Conservation (phyloP, 2,329 filamentous ascomycete genomes). For the Knufia petricola region DNA sequence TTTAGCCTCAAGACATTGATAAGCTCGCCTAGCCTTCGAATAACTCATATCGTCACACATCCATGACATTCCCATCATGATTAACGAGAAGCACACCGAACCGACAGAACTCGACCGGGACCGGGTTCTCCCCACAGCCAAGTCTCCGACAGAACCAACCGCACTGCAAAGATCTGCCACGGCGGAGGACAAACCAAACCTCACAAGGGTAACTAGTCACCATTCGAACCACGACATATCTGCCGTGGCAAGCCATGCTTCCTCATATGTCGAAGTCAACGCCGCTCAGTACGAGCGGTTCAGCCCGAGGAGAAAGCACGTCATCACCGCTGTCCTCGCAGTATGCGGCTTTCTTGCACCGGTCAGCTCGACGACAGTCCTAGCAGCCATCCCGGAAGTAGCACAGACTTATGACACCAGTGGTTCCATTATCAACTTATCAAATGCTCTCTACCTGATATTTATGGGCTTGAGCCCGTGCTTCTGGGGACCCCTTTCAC, state of each 20-base stretch:
- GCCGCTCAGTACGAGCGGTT: conserved; percentile 56
- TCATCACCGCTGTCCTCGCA: conserved; percentile 60
- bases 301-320: conserved; percentile 49
- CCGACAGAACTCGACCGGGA: conserved; percentile 10
- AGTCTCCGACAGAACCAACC: conserved; percentile 7
- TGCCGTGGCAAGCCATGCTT: conserved; percentile 15
- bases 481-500: conserved; percentile 63
- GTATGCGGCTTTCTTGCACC: conserved; percentile 70
- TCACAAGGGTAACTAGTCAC: conserved; percentile 28
- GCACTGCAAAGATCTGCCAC: conserved; percentile 5
- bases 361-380: conserved; percentile 61
- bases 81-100: conserved; percentile 17
- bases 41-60: background rate
- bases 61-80: conserved; percentile 10
- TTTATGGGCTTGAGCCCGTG: conserved; percentile 63
- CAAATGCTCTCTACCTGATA: conserved; percentile 65
- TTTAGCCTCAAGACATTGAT: background rate
- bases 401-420: conserved; percentile 55
- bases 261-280: conserved; percentile 28
- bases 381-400: conserved; percentile 66
- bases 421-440: conserved; percentile 60
- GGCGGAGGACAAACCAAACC: conserved; percentile 12
- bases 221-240: conserved; percentile 25
- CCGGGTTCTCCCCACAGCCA: conserved; percentile 4
- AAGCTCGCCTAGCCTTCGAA: no score